Evolutionary conservation across 306 rosid species (phyloP), one percentile per base, ranked within the genome.

Genomic region (Macrotyloma uniflorum): DNA sequence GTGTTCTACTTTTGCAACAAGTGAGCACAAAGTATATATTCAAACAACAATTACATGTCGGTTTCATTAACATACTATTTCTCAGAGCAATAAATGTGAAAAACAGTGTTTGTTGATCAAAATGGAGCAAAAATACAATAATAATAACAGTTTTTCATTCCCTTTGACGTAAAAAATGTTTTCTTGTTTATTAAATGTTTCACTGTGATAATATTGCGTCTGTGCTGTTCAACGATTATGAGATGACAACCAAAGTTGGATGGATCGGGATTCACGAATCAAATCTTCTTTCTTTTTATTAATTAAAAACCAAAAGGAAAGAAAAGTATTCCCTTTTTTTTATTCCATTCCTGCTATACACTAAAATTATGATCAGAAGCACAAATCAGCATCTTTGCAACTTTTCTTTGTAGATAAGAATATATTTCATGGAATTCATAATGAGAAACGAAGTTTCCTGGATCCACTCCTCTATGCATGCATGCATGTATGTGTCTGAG

Each of bases 361-460:
- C 28, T 35, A 53, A 20, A 72, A 75, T 75, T 43, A 32, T 62
- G 72, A n/a, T n/a, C n/a, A 75, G 61, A 61, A 28, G 15, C 30
- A n/a, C 55, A 35, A 13, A 33, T 55, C 11, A 24, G 28, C 28
- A 74, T 64, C 73, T 64, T 45, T 30, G 43, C 80, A 43, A 63
- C 72, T 32, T 75, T 43, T 45, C 70, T 43, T 33, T 19, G 13
- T 63, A 47, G 64, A 75, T 63, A 46, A 74, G 28, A 74, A 74
- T 47, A 58, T 43, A 43, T 74, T 62, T 47, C 63, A 33, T 14
- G 72, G 72, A 63, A 46, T 49, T 46, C 30, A 62, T 75, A 47
- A 75, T 30, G 49, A 63, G 72, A 32, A 33, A 23, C 36, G 51
- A 75, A 63, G 64, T 32, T 63, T 75, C 80, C 63, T 47, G 63